These are phyloP conservation scores for Ophiostoma ulmi DNA, from an alignment of 2,329 filamentous ascomycete species.

Conservation along the genomic window DNA sequence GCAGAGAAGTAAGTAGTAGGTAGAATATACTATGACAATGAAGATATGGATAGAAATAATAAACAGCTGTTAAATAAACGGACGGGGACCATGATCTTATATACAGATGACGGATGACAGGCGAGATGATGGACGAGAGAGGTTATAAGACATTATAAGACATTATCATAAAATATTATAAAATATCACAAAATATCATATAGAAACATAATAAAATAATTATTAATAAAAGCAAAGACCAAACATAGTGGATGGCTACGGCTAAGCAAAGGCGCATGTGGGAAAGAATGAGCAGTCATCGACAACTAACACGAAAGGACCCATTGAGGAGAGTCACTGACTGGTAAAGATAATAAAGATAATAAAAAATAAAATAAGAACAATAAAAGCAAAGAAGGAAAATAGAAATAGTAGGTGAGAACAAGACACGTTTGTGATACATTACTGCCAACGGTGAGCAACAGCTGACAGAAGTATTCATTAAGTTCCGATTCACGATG, in stretches of 20 bases:
- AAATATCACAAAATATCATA: not conserved
- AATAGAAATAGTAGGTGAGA: not conserved
- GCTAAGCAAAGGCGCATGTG: slow-evolving; percentile 4
- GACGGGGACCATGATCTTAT: slow-evolving; percentile 5
- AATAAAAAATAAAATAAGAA: not conserved
- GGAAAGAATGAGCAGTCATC: slow-evolving; percentile 4
- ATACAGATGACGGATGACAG: not conserved
- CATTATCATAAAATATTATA: not conserved
- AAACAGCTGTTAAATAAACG: not conserved
- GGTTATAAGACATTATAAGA: not conserved
- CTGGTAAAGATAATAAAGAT: not conserved
- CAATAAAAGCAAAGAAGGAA: not conserved
- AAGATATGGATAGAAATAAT: not conserved
- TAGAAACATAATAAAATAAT: not conserved
- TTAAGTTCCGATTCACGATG: not conserved
- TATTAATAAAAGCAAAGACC: too few relatives aligned
- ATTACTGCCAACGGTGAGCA: not conserved
- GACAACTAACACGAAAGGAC: slow-evolving; percentile 6
- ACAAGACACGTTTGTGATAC: not conserved
- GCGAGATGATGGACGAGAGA: not conserved
- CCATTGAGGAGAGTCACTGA: not conserved
- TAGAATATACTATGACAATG: not conserved
- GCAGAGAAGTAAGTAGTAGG: not conserved
- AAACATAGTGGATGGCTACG: not conserved
- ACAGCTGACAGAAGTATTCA: not conserved